These are phyloP conservation scores for Theobroma cacao DNA, from an alignment of 345 rosid species.

Conservation along the genomic window DNA sequence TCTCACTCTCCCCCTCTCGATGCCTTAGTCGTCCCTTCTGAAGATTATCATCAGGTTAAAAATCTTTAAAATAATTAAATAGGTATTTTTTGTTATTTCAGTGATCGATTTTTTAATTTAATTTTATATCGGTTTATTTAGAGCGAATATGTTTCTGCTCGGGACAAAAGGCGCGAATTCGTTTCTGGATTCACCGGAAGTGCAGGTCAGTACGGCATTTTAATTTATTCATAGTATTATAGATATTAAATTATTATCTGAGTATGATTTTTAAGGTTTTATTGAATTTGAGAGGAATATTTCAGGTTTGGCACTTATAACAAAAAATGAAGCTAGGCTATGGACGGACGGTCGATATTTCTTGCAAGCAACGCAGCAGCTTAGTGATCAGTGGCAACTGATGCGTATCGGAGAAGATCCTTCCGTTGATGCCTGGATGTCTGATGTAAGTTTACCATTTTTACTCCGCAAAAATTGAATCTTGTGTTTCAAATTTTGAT, in stretches of 20 bases:
- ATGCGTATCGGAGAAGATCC: slow-evolving; percentile 98
- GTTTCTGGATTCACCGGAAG: slow-evolving; percentile 93
- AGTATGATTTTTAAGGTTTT: neutral
- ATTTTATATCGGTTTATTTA: slow-evolving; percentile 11
- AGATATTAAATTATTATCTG: neutral
- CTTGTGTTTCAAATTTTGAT: neutral
- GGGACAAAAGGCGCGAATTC: slow-evolving; percentile 86
- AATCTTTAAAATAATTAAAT: neutral
- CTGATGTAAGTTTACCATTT: slow-evolving; percentile 50
- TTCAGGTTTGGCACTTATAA: slow-evolving; percentile 83
- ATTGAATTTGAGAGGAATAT: neutral
- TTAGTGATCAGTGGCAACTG: slow-evolving; percentile 74
- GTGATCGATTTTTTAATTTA: too few relatives aligned
- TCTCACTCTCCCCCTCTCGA: slow-evolving; percentile 92
- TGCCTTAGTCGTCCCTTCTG: slow-evolving; percentile 82
- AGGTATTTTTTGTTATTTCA: neutral
- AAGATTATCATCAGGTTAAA: slow-evolving; percentile 87
- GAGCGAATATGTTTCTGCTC: slow-evolving; percentile 91
- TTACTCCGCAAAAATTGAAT: neutral
- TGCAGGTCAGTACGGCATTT: slow-evolving; percentile 52
- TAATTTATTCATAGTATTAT: neutral
- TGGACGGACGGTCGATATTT: slow-evolving; percentile 98
- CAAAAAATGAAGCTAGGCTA: slow-evolving; percentile 63
- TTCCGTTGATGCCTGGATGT: slow-evolving; percentile 75
- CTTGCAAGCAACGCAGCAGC: slow-evolving; percentile 81